Base-by-base conservation (phyloP, 495 filamentous ascomycete species). In the Penicillium silybi region DNA sequence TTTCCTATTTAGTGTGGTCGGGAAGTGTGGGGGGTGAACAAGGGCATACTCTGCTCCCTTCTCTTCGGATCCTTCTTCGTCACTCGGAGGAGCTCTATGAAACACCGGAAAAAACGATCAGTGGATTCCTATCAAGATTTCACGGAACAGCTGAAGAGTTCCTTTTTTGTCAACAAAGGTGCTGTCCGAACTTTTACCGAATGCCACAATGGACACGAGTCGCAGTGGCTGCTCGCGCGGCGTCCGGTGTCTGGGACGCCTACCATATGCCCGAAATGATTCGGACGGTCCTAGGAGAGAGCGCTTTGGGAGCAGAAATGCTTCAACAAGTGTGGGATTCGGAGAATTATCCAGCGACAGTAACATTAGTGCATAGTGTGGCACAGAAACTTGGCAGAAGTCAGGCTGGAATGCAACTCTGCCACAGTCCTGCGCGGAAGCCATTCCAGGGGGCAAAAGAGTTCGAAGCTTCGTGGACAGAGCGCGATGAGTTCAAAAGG, bases 61-160 rank as follows among this genome's bases (percentile, higher is more conserved):
- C 2, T 16, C 17, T 50, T 9, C 41, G 40, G 13, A 7, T 37
- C 3, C 37, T 54, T 20, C 45, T 54, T 34, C 45, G 39, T 10
- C n/a, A 39, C 18, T 13, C 38, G 5, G 8, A 47, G 11, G 13
- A 50, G 19, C 26, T 44, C 2, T 54, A 48, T 22, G 52, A 40
- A 20, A 8, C 13, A 9, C 23, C 22, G 2, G 10, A 37, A 26
- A 44, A 44, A 18, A 27, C 38, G 7, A 16, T 22, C 6, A n/a
- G 13, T 2, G 39, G 39, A 23, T 15, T 44, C 9, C 44, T 54
- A 27, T 17, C 4, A 2, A 1, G 27, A 4, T 54, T 54, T 26
- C 13, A 25, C 25, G 52, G 52, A 2, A 38, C 52, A 10, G 6
- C 26, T 13, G 45, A 54, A 35, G 52, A 54, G 2, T 54, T 54